A percentile compares a stretch with the other conserved stretches of the same genome.
These are phyloP conservation scores for Cenchrus fungigraminus DNA, from an alignment of 176 grass and related monocot genomes.

Conservation along the genomic window DNA sequence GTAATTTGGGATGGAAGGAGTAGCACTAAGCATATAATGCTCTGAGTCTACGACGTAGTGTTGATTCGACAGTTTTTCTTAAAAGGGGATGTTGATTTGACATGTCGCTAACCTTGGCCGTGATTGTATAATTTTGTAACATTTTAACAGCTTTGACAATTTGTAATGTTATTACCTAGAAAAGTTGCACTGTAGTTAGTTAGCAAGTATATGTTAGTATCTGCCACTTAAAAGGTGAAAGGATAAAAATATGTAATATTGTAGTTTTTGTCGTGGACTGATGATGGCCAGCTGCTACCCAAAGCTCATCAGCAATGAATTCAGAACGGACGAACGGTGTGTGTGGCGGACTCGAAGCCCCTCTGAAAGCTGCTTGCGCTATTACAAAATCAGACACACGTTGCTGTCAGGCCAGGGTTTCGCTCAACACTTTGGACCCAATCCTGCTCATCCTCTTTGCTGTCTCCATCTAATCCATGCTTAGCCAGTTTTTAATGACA, in stretches of 20 bases:
- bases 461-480: slow-evolving; percentile 26
- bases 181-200: too few species aligned
- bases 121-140: too few species aligned
- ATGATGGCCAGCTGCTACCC: not conserved
- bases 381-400: slow-evolving; percentile 5
- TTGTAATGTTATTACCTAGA: too few species aligned
- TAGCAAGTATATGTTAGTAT: too few species aligned
- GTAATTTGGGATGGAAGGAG: too few species aligned
- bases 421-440: not conserved
- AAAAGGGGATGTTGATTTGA: too few species aligned
- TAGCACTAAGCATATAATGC: too few species aligned
- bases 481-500: not conserved
- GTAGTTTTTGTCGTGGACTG: not conserved
- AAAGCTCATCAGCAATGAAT: not conserved
- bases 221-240: not conserved
- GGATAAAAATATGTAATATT: not conserved
- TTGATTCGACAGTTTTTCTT: too few species aligned
- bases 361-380: not conserved
- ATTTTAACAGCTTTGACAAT: too few species aligned
- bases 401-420: slow-evolving; percentile 41
- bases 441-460: not conserved
- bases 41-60: too few species aligned
- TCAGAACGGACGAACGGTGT: not conserved
- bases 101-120: too few species aligned
- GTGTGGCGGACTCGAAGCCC: not conserved